Conservation (phyloP, 805 yeast species). For the Tetrapisispora fleetii region DNA sequence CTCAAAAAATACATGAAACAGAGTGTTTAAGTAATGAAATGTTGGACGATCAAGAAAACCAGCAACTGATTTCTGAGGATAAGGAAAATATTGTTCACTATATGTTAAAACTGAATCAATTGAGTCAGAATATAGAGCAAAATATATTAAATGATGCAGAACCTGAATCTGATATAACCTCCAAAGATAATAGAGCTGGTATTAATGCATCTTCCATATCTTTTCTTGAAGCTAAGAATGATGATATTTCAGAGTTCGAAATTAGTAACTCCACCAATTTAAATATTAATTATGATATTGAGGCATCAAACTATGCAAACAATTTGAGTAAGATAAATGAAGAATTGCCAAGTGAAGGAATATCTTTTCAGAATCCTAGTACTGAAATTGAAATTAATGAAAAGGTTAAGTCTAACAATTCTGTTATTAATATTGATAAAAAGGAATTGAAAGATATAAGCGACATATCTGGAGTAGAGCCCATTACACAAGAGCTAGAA, state of each 20-base stretch:
- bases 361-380: background rate
- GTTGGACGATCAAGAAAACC: background rate
- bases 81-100: background rate
- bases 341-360: background rate
- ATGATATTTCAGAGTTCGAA: background rate
- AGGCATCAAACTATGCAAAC: background rate
- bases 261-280: background rate
- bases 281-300: background rate
- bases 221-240: background rate
- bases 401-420: background rate
- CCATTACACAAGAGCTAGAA: too few species aligned
- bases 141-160: background rate
- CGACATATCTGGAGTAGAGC: too few species aligned
- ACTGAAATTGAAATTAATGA: background rate
- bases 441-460: background rate
- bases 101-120: background rate
- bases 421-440: too few species aligned
- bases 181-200: background rate
- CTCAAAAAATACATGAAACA: background rate
- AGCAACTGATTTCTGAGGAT: background rate
- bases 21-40: background rate
- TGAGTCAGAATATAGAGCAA: background rate
- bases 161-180: background rate
- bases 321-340: background rate
- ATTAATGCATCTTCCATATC: conserved; percentile 1